A percentile compares a stretch with the other conserved stretches of the same genome.
Evolutionary conservation across 257 asterid species (phyloP).

Genomic region (Solanum clarkiae): DNA sequence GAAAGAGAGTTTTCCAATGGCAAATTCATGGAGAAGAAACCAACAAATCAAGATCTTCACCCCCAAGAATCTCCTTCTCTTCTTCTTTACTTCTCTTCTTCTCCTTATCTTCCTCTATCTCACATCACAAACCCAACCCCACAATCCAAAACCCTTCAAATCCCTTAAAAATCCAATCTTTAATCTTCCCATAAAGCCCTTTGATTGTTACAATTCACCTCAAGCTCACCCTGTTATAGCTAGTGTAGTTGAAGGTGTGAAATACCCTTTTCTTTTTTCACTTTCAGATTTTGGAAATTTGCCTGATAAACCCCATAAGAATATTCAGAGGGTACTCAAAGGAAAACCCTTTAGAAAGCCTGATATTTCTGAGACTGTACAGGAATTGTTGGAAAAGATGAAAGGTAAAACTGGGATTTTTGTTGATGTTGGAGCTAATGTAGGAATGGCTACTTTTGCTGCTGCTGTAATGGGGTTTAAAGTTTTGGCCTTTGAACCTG

Average conservation of each 20-base stretch:
- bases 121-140: conserved; percentile 53
- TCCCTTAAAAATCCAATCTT: neutral
- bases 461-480: conserved; percentile 95
- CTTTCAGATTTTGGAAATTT: conserved; percentile 76
- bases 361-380: conserved; percentile 44
- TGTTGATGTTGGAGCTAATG: conserved; percentile 58
- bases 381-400: neutral
- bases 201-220: conserved; percentile 60
- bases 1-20: conserved; percentile 30
- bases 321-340: conserved; percentile 73
- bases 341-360: conserved; percentile 84
- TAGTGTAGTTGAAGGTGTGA: conserved; percentile 84
- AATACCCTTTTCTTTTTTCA: conserved; percentile 76
- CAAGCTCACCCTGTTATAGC: conserved; percentile 89
- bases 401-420: conserved; percentile 15
- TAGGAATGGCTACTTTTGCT: conserved; percentile 93
- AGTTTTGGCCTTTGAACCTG: conserved; percentile 96
- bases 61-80: conserved; percentile 58
- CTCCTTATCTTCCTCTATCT: conserved; percentile 62
- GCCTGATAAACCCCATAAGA: conserved; percentile 98
- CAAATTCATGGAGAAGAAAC: conserved; percentile 82
- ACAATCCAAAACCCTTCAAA: conserved; percentile 17
- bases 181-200: conserved; percentile 41
- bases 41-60: conserved; percentile 50
- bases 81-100: conserved; percentile 59